Evolutionary conservation across 1,284 basidiomycete species (phyloP).

Genomic region (Cutaneotrichosporon cyanovorans): DNA sequence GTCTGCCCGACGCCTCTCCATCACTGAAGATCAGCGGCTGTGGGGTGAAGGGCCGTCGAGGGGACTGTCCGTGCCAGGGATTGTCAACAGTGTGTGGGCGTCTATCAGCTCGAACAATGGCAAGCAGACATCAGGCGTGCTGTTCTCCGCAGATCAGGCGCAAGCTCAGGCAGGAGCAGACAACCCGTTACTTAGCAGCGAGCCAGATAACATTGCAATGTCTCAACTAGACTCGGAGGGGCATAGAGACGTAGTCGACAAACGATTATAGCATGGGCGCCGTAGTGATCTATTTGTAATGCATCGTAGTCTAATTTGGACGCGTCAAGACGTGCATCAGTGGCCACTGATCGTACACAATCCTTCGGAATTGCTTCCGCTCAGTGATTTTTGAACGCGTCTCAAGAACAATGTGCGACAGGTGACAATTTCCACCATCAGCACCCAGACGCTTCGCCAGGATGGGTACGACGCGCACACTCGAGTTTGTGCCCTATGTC

Average conservation of each 20-base stretch:
- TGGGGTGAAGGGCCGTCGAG: neutral
- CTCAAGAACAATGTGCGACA: no score
- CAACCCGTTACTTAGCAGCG: no score
- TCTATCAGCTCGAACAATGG: neutral
- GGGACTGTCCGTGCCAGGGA: neutral
- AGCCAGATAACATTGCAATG: no score
- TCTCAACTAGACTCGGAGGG: no score
- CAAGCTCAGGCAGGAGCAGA: no score
- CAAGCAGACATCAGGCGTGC: neutral
- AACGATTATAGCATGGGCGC: no score
- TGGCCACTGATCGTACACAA: no score
- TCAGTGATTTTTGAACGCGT: neutral
- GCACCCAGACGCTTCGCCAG: neutral
- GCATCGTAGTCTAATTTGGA: no score
- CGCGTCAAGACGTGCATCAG: no score
- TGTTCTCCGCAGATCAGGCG: neutral
- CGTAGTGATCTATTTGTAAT: no score
- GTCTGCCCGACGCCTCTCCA: neutral
- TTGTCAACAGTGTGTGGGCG: conserved; percentile 1
- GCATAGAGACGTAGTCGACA: neutral
- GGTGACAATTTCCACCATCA: no score
- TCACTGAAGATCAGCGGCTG: conserved; percentile 1
- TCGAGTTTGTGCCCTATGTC: conserved; percentile 8
- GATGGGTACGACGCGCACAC: neutral
- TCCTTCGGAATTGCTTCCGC: neutral